Conservation (phyloP, 176 grass and related monocot genomes). For the Eragrostis nindensis region DNA sequence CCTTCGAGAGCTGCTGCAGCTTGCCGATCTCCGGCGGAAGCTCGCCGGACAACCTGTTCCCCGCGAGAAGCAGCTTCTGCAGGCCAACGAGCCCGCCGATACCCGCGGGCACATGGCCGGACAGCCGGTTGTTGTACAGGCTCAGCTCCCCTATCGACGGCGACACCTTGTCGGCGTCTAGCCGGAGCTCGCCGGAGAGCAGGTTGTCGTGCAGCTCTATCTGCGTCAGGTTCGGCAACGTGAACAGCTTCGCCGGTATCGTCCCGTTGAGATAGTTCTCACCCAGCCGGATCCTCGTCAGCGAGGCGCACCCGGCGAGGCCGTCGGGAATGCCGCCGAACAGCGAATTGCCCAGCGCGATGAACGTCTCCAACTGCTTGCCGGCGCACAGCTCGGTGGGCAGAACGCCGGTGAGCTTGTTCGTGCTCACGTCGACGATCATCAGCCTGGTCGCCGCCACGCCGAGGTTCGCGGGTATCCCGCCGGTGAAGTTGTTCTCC, state of each 20-base stretch:
- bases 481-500: constrained; percentile 96
- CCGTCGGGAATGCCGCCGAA: constrained; percentile 73
- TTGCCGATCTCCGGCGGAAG: constrained; percentile 60
- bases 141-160: constrained; percentile 64
- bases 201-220: constrained; percentile 92
- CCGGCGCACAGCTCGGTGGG: constrained; percentile 68
- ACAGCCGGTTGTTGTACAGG: constrained; percentile 71
- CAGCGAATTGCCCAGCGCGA: constrained; percentile 76
- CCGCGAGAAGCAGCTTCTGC: constrained; percentile 77
- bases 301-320: constrained; percentile 58
- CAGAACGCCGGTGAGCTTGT: constrained; percentile 72
- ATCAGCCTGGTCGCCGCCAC: constrained; percentile 51
- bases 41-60: constrained; percentile 62
- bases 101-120: constrained; percentile 56
- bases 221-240: constrained; percentile 75
- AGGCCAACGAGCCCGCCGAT: constrained; percentile 69
- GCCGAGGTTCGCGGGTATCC: constrained; percentile 64
- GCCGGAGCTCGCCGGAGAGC: constrained; percentile 61
- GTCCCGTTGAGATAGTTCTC: constrained; percentile 87
- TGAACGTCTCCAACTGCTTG: constrained; percentile 73
- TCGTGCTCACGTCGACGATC: constrained; percentile 82
- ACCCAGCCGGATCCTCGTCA: constrained; percentile 72
- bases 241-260: constrained; percentile 68
- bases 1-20: constrained; percentile 77
- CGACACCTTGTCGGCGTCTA: constrained; percentile 58